Percentiles rank a stretch among this genome's conserved stretches.
These are phyloP conservation scores for Saccharomyces mikatae DNA, from an alignment of 805 yeast species.

Conservation along the genomic window DNA sequence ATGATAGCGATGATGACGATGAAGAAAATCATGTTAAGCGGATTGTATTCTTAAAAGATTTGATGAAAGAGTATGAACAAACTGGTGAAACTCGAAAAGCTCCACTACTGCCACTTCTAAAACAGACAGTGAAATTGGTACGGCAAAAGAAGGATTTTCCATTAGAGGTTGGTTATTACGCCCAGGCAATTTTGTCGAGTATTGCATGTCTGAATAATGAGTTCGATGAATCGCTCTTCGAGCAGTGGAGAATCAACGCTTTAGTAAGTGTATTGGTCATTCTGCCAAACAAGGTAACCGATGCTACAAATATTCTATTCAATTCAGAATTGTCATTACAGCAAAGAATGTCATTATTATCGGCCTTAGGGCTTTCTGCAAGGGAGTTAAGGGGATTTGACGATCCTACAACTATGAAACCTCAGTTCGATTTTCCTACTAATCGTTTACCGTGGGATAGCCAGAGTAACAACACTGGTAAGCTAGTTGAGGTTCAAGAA, in stretches of 20 bases:
- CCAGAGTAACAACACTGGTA: constrained; percentile 3
- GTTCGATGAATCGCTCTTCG: constrained; percentile 52
- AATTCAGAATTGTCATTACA: constrained; percentile 77
- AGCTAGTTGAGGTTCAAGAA: neutral
- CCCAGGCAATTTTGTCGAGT: constrained; percentile 43
- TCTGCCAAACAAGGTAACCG: constrained; percentile 38
- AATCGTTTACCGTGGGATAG: constrained; percentile 27
- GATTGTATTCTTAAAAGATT: constrained; percentile 68
- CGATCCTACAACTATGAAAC: constrained; percentile 41
- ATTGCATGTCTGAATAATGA: constrained; percentile 50
- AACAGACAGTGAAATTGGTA: constrained; percentile 44
- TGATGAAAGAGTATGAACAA: constrained; percentile 47
- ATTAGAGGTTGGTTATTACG: constrained; percentile 51
- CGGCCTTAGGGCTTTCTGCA: constrained; percentile 62
- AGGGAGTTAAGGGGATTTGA: constrained; percentile 60
- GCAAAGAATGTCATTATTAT: constrained; percentile 61
- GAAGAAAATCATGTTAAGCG: constrained; percentile 36
- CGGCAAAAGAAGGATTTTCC: constrained; percentile 55
- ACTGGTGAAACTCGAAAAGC: constrained; percentile 26
- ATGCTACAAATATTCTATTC: constrained; percentile 38
- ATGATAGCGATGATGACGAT: constrained; percentile 27
- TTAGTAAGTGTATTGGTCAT: constrained; percentile 57
- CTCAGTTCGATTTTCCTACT: constrained; percentile 31
- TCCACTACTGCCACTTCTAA: constrained; percentile 36
- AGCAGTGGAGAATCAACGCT: constrained; percentile 54